These are phyloP conservation scores for Colletotrichum paranaense DNA, from an alignment of 2,329 filamentous ascomycete species.

Conservation along the genomic window DNA sequence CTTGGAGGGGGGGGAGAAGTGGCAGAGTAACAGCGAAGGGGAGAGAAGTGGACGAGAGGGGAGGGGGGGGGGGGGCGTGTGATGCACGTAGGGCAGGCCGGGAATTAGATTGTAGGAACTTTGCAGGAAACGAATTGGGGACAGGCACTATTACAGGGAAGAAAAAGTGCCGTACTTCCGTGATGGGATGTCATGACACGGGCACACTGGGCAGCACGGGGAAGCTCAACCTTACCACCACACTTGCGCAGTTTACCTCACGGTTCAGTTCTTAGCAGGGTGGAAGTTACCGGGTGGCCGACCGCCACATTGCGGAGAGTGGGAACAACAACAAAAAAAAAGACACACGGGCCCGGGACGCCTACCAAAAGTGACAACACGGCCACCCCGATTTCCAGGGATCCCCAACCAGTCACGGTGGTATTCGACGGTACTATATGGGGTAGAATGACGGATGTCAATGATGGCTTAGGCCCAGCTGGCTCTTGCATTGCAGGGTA, in stretches of 20 bases:
- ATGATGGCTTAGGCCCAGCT: background rate
- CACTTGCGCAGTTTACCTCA: background rate
- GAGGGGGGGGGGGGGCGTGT: constrained; percentile 9
- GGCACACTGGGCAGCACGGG: background rate
- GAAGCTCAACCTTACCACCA: background rate
- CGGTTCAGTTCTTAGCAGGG: background rate
- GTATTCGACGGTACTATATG: background rate
- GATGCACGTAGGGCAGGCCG: constrained; percentile 4
- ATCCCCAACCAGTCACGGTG: background rate
- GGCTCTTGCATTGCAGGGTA: background rate
- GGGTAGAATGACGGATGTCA: background rate
- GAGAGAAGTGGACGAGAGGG: background rate
- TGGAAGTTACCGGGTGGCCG: constrained; percentile 16
- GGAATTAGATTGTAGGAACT: constrained; percentile 15
- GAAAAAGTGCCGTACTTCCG: constrained; percentile 32
- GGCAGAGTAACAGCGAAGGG: background rate
- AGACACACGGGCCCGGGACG: background rate
- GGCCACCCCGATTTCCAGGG: constrained; percentile 21
- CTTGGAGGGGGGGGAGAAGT: background rate
- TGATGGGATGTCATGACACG: constrained; percentile 21
- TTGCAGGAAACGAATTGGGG: constrained; percentile 10
- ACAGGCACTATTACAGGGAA: background rate
- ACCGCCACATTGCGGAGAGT: constrained; percentile 30
- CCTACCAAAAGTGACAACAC: background rate
- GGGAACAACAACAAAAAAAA: background rate